Evolutionary conservation across 2,329 filamentous ascomycete genomes (phyloP), one percentile per base, ranked within the genome.

Genomic region (Anthostomella pinea): DNA sequence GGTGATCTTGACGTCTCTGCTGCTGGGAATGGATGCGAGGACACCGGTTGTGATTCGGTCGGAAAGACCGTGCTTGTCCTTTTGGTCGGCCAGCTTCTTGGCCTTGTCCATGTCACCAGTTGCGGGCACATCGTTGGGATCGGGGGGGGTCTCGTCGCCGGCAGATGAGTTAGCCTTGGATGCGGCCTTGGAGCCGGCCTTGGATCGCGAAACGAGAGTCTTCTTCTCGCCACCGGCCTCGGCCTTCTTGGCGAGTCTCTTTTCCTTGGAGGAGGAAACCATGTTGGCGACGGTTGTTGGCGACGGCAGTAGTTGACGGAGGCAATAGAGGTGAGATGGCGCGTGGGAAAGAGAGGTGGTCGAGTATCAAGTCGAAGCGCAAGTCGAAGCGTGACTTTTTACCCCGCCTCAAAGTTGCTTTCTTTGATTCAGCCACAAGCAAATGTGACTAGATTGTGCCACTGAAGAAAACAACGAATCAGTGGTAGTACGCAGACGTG

Each of bases 41-140:
- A 98, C 93, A 79, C 93, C 93, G 43, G 93, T 98, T 44, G 94
- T 98, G 65, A 98, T 93, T 66, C 93, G 86, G 69, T 98, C 93
- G 10, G 93, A 97, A 50, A 98, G 77, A 59, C 93, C 93, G 63
- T 95, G 81, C 71, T 95, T 87, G 71, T 98, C 93, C 77, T 95
- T 85, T 72, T 98, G 94, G 36, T 90, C 76, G 28, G 86, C 83
- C 52, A 98, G 77, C 63, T 89, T 89, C 72, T 89, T 85, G 49
- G 96, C 83, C 61, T 85, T 84, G 52, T 85, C 81, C 65, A 83
- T 68, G 54, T 73, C 77, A 42, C 80, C 74, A 51, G 82, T 87
- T 42, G 83, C 84, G 48, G 83, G 78, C 54, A 77, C 75, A 35
- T 85, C 83, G 56, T 89, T 83, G 48, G 83, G 68, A 53, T 81